Conservation (phyloP, 805 yeast species). For the Candida insectalens region DNA sequence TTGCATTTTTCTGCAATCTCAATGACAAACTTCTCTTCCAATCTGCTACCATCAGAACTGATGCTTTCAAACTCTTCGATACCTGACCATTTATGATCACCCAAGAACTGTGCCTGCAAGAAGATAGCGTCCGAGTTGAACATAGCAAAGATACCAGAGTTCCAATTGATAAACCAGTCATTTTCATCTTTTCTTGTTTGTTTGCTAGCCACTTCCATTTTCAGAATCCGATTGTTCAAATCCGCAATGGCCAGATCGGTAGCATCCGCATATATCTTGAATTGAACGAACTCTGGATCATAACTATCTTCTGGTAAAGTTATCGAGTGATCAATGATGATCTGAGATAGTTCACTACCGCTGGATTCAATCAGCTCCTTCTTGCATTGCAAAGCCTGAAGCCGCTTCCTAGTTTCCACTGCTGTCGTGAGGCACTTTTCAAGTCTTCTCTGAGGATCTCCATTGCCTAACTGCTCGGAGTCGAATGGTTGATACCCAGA, state of each 20-base stretch:
- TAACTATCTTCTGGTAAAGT: not conserved
- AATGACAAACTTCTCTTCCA: slow-evolving; percentile 6
- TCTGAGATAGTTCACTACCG: not conserved
- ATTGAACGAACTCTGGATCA: not conserved
- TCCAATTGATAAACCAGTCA: slow-evolving; percentile 20
- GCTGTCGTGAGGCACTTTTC: slow-evolving; percentile 12
- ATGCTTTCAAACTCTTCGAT: slow-evolving; percentile 11
- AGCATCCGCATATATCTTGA: slow-evolving; percentile 10
- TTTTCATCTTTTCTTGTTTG: slow-evolving; percentile 7
- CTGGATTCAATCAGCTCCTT: not conserved
- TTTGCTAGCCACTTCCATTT: slow-evolving; percentile 3
- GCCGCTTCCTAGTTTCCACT: slow-evolving; percentile 7
- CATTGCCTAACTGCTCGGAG: not conserved
- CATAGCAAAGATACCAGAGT: slow-evolving; percentile 19
- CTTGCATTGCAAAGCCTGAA: slow-evolving; percentile 5
- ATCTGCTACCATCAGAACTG: slow-evolving; percentile 7
- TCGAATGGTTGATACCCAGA: too few species aligned
- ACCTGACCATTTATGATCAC: slow-evolving; percentile 15
- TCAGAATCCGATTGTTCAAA: slow-evolving; percentile 11
- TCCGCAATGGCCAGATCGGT: slow-evolving; percentile 12
- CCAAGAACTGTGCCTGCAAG: slow-evolving; percentile 17
- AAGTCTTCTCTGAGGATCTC: slow-evolving; percentile 6
- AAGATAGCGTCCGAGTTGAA: slow-evolving; percentile 14
- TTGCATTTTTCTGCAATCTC: slow-evolving; percentile 16
- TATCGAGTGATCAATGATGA: slow-evolving; percentile 1